Conservation (phyloP, 139 green algal genomes). For the Chlorella sp. region DNA sequence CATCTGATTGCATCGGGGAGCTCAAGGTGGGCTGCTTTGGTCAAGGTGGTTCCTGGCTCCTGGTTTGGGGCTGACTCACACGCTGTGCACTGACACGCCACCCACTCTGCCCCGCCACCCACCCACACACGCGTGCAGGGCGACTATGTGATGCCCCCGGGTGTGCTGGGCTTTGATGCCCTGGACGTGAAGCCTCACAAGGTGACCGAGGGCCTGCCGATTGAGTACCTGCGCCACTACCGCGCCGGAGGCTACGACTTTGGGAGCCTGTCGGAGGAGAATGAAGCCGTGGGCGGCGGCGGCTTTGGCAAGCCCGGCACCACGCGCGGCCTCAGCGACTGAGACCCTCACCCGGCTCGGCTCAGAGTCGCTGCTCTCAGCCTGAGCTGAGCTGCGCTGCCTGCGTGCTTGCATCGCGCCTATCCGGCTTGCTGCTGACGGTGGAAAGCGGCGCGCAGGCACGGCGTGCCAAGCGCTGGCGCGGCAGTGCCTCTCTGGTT, state of each 20-base stretch:
- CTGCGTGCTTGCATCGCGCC: no score
- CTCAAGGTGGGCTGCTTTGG: no score
- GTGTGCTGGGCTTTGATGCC: conserved; percentile 63
- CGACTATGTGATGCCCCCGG: conserved; percentile 29
- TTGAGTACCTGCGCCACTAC: conserved; percentile 83
- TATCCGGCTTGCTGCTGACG: no score
- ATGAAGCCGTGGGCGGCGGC: not conserved
- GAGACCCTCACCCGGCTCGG: not conserved
- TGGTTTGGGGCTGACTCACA: not conserved
- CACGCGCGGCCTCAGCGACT: not conserved
- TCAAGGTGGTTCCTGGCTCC: no score
- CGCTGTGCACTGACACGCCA: not conserved
- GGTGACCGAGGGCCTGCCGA: conserved; percentile 72
- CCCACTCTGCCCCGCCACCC: not conserved
- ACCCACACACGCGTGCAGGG: not conserved
- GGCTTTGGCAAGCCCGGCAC: conserved; percentile 29
- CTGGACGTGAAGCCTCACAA: conserved; percentile 68
- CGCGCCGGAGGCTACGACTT: conserved; percentile 79
- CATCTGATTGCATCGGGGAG: no score
- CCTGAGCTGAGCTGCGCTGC: no score
- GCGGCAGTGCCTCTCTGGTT: not conserved
- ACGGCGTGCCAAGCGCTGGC: no score
- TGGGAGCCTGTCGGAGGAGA: conserved; percentile 33
- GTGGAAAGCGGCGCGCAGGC: no score
- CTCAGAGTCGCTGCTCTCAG: no score